Base-by-base conservation (phyloP, 2,329 filamentous ascomycete species). In the Colletotrichum gloeosporioides region DNA sequence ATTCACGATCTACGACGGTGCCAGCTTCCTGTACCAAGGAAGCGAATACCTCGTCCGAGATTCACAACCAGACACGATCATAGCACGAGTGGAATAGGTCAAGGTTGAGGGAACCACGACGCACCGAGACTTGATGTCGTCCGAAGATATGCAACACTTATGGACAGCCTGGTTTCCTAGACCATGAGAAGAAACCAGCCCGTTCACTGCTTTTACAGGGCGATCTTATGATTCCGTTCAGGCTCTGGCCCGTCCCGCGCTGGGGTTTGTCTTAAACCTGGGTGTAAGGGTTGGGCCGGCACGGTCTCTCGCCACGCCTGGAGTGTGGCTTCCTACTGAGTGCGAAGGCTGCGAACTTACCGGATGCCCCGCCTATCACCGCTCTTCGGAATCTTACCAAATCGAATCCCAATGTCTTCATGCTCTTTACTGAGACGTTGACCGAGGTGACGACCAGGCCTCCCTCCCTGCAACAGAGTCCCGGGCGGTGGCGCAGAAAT, bases 221-320 rank as follows among this genome's bases (percentile, higher is more conserved):
- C 4, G 9, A 44, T 44, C 4, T 12, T 0, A 10, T n/a, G 18
- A 5, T 2, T 5, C 9, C 39, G 18, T 2, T n/a, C 39, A 3
- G 39, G 9, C 6, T 44, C 39, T 44, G 9, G 18, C 39, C 39
- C 8, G 18, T n/a, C n/a, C n/a, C n/a, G n/a, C 18, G 18, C 18
- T 1, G 18, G n/a, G 18, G 3, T n/a, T 0, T 44, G 18, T 44
- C 39, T 44, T n/a, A 4, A 2, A 44, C 18, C 39, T n/a, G 12
- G 18, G 10, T 0, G 6, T n/a, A 10, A 44, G 18, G 18, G 39
- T 44, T 9, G 39, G 18, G 18, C 39, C 9, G 39, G 18, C 10
- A 10, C 9, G 2, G 1, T 18, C 39, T 44, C 18, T n/a, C 3
- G 1, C 8, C 3, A 18, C 8, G 5, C 39, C 18, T n/a, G n/a